Conservation (phyloP, 2,329 filamentous ascomycete species). For the Claviceps sp. region DNA sequence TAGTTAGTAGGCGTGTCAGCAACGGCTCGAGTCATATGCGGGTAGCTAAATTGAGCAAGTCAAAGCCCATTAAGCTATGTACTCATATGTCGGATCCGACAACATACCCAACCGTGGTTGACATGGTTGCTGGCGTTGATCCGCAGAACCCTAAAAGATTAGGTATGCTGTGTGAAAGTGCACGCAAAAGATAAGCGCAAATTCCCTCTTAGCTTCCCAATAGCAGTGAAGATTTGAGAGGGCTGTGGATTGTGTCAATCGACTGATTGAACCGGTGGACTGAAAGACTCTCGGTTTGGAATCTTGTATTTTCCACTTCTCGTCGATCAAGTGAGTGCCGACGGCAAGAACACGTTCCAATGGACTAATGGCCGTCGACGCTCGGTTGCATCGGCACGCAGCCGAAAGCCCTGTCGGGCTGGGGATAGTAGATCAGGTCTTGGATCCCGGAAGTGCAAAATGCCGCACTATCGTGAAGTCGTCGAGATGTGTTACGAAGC, state of each 20-base stretch:
- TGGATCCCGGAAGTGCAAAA: neutral
- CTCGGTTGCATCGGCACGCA: slow-evolving; percentile 1
- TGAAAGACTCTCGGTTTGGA: neutral
- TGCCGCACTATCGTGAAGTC: neutral
- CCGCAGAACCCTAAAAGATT: neutral
- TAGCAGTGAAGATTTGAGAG: neutral
- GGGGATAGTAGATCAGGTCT: neutral
- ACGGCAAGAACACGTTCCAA: neutral
- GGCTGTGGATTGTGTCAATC: too few relatives aligned
- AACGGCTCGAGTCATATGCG: neutral
- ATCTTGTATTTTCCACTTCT: neutral
- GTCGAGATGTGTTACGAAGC: neutral
- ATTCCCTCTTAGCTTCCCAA: neutral
- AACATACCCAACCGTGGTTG: slow-evolving; percentile 27
- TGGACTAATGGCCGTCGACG: slow-evolving; percentile 1
- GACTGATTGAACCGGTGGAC: too few relatives aligned
- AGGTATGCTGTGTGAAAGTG: neutral
- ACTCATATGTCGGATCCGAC: neutral
- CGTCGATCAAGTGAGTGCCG: neutral
- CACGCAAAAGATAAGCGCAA: neutral
- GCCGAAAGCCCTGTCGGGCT: neutral
- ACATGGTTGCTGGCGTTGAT: slow-evolving; percentile 6
- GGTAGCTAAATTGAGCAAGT: neutral
- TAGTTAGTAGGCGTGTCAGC: slow-evolving; percentile 7
- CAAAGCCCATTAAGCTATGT: neutral